Conservation (phyloP, 805 yeast species). For the Barnettozyma wickerhamii region DNA sequence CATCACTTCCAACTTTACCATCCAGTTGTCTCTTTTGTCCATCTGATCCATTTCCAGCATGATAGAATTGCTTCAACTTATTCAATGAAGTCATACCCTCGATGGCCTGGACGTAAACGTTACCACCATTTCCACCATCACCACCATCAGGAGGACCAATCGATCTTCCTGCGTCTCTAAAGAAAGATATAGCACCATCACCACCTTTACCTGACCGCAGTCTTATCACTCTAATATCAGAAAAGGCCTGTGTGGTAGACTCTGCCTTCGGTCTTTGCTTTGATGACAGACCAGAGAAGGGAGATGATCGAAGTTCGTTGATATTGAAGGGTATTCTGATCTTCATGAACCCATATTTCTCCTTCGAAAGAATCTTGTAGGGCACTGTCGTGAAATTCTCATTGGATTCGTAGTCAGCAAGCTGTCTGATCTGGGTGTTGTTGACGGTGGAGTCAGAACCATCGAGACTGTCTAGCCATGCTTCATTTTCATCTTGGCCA, state of each 20-base stretch:
- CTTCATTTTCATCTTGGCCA: conserved; percentile 37
- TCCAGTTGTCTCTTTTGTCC: conserved; percentile 79
- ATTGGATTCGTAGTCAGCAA: conserved; percentile 8
- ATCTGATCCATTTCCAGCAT: conserved; percentile 64
- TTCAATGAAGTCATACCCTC: conserved; percentile 69
- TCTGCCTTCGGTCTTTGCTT: conserved; percentile 42
- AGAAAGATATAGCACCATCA: conserved; percentile 79
- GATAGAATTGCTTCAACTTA: conserved; percentile 59
- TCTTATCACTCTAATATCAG: conserved; percentile 66
- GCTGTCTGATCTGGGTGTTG: background rate
- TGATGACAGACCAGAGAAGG: conserved; percentile 32
- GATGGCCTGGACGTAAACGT: conserved; percentile 77
- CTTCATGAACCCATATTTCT: conserved; percentile 8
- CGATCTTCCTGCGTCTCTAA: conserved; percentile 78
- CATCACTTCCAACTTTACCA: conserved; percentile 80
- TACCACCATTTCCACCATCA: conserved; percentile 94
- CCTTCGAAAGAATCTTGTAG: conserved; percentile 4
- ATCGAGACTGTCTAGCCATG: conserved; percentile 32
- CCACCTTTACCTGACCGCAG: conserved; percentile 85
- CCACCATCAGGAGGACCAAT: conserved; percentile 99
- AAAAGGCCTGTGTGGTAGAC: conserved; percentile 35
- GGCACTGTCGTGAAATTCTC: conserved; percentile 1
- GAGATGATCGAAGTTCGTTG: conserved; percentile 27
- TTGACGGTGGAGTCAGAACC: background rate
- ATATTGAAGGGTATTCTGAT: conserved; percentile 13